Evolutionary conservation across 352 stramenopile genomes (phyloP), one percentile per base, ranked within the genome.

Genomic region (Phytophthora podocarpi): DNA sequence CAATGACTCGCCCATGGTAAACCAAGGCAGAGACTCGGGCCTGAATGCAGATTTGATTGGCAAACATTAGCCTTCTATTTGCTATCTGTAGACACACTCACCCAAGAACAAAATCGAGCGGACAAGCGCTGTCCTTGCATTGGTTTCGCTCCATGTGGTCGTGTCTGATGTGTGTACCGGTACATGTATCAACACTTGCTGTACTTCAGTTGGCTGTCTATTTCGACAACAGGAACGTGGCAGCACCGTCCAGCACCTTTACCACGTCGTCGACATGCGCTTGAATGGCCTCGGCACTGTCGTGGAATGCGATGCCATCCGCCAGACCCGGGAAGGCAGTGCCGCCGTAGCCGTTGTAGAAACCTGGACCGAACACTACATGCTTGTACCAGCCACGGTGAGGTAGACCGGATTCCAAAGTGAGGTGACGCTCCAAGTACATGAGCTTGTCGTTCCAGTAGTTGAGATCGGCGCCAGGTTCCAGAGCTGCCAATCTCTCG

Each of bases 361-460:
- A 86, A 0, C 76, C 76, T 1, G 76, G 74, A 0, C 76, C 76
- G n/a, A 89, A 86, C 46, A 88, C 72, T 32, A 86, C 76, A 49
- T 86, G 76, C 43, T 81, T 81, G 69, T 74, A 88, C 76, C 76
- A 88, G 13, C 37, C 39, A n/a, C 76, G 76, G 35, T 88, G 78
- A 6, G 74, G 76, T 11, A 88, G 59, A 2, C 76, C 78, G 0
- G 52, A 27, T 1, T 80, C 63, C 20, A 67, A 31, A 16, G 78
- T 57, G 4, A 88, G 54, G 23, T 85, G 50, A 15, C 78, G 71
- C 64, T 88, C 78, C 18, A 86, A 57, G 41, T 60, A 66, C 42
- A 81, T 69, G 23, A 88, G 72, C 41, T 85, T 81, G 30, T 71
- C 28, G 49, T 88, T 88, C 64, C 73, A 74, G 43, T 61, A 59